These are phyloP conservation scores for Persicaria tinctoria DNA, from an alignment of 148 eudicot genomes.

Conservation along the genomic window DNA sequence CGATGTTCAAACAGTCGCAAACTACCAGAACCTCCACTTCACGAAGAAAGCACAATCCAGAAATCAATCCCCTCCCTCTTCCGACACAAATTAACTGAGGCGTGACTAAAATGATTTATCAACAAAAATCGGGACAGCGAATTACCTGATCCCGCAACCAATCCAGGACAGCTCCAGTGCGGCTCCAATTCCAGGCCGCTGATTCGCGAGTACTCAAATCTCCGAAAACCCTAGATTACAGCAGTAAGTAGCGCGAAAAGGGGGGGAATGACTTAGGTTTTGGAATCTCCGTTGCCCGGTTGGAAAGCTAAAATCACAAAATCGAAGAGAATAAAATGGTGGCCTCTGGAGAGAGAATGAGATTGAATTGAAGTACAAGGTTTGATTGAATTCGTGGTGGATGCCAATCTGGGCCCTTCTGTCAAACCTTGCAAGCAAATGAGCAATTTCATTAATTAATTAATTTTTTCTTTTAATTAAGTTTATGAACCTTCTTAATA, in stretches of 20 bases:
- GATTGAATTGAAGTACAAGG: neutral
- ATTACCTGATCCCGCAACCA: neutral
- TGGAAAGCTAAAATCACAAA: neutral
- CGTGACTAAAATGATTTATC: neutral
- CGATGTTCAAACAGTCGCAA: neutral
- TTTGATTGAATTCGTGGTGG: conserved; percentile 9
- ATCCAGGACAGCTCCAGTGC: neutral
- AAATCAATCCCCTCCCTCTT: neutral
- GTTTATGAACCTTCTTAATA: no score
- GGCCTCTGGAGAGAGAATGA: neutral
- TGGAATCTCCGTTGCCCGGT: conserved; percentile 8
- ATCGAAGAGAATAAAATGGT: neutral
- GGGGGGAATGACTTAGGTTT: neutral
- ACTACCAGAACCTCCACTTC: neutral
- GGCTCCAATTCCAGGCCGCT: neutral
- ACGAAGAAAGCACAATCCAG: neutral
- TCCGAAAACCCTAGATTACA: conserved; percentile 1
- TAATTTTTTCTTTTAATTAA: neutral
- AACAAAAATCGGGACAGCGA: neutral
- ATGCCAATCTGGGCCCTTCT: conserved; percentile 13
- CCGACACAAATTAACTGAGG: neutral
- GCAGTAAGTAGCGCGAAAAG: neutral
- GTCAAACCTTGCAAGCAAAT: neutral
- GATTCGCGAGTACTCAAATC: neutral
- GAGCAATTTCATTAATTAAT: neutral